Base-by-base conservation (phyloP, 2,329 filamentous ascomycete species). In the Emmonsiellopsis sp. region DNA sequence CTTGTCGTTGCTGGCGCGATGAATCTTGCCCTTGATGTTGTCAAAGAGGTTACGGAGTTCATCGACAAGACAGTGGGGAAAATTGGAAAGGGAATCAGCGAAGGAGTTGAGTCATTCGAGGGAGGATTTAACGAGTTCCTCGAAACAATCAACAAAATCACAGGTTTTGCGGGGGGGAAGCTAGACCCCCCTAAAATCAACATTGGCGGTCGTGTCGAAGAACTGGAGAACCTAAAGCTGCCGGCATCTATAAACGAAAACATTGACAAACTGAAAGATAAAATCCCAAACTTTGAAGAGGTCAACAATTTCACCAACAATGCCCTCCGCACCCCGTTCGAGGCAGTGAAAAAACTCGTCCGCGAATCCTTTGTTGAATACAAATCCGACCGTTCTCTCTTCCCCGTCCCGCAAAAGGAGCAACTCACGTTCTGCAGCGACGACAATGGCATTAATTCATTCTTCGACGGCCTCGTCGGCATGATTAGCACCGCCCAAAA, bases 361-460 rank as follows among this genome's bases (percentile, higher is more conserved):
- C 86, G 89, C 59, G 72, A 83, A 11, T 83, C 79, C 36, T 80
- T 93, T 63, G 80, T 82, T 49, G 79, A 75, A 57, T 97, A 90
- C 75, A 78, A 76, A 34, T 95, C 97, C 66, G 83, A 96, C 65
- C 78, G 83, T 13, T 80, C 81, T 10, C 71, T 86, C 8, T 92
- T 98, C 61, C 89, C 91, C 0, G 79, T 95, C 2, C 90, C 93
- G 1, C 74, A 85, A 61, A 95, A 95, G 73, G 80, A 94, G 68
- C 74, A 83, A 39, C 76, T 98, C 51, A 85, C 80, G 0, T 97
- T 98, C 73, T 98, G 93, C 74, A 88, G 88, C 42, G 83, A 89
- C 65, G 89, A 93, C 71, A 80, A 88, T 59, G 83, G 81, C 34
- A 86, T 98, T 69, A 83, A 85, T 64, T 77, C 84, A 58, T 97